These are phyloP conservation scores for Citrus sp. DNA, from an alignment of 345 rosid species.

Conservation along the genomic window DNA sequence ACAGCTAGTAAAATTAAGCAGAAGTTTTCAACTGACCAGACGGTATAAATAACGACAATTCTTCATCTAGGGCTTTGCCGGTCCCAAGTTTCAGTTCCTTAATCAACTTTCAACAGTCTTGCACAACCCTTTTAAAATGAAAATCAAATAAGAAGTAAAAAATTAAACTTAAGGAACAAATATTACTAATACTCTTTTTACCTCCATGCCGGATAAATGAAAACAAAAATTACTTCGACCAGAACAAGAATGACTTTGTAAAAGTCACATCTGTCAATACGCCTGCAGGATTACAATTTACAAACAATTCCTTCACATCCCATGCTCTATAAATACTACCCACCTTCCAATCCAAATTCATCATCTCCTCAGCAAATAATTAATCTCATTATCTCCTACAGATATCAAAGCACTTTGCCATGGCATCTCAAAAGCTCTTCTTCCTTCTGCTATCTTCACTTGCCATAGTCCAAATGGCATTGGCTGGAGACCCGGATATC, in stretches of 20 bases:
- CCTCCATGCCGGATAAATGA: neutral
- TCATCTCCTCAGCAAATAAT: neutral
- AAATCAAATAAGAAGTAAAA: neutral
- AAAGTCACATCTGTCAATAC: neutral
- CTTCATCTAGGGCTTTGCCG: neutral
- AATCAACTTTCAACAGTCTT: neutral
- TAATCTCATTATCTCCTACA: neutral
- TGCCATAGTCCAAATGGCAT: conserved; percentile 3
- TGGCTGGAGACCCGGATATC: conserved; percentile 38
- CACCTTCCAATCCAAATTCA: neutral
- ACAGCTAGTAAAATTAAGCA: neutral
- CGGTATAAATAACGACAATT: too few species aligned
- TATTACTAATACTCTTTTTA: neutral
- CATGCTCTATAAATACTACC: neutral
- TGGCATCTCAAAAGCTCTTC: conserved; percentile 16
- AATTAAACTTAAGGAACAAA: neutral
- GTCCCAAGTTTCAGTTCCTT: neutral
- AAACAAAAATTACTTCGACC: neutral
- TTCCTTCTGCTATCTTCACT: conserved; percentile 17
- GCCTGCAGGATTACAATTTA: conserved; percentile 9
- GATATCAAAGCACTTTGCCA: conserved; percentile 6
- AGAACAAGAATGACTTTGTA: conserved; percentile 10
- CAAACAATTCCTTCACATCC: neutral
- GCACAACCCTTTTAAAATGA: neutral
- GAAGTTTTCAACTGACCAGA: neutral